Base-by-base conservation (phyloP, 352 stramenopile genomes). In the Globisporangium uncinulatum region DNA sequence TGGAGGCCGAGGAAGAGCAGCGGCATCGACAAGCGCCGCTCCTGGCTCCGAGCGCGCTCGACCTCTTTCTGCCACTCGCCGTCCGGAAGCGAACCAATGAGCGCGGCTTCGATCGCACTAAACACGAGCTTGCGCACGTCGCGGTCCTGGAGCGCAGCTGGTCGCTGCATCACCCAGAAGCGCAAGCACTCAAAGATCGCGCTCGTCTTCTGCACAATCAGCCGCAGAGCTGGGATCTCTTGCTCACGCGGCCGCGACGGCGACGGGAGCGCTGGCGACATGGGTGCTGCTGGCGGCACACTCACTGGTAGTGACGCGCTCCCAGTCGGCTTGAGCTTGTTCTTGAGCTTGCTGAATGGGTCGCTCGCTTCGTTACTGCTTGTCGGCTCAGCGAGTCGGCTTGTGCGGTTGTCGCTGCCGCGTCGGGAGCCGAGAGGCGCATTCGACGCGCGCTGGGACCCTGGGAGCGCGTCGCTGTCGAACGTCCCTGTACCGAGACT, bases 51-150 rank as follows among this genome's bases (percentile, higher is more conserved):
- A 3, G 79, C 78, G 21, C 78, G 74, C 36, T 93, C 83, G 4
- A 95, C 85, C 58, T 92, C 79, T 31, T 65, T 66, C 41, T 93
- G 85, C 85, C 85, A 95, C 11, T 91, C 83, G 10, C 82, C 80
- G 20, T 88, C 80, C 0, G 85, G 85, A 8, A 95, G 62, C 17
- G 79, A 89, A 0, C 85, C 85, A 6, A 95, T 79, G n/a, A 95
- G 65, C 4, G 85, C 85, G 1, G 85, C 85, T 66, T 95, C 85
- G 36, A 95, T 89, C 6, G 83, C 83, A 44, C 82, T 87, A 39
- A 95, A 95, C 43, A 95, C 66, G 13, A 95, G 65, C 56, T 90
- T 93, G 51, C 89, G 89, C 15, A 93, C 85, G 34, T 92, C 83
- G 11, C 56, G 56, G 56, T 95, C 85, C 59, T 93, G 73, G 34